Evolutionary conservation across 2,329 filamentous ascomycete species (phyloP).

Genomic region (Coleophoma eucalyptorum): DNA sequence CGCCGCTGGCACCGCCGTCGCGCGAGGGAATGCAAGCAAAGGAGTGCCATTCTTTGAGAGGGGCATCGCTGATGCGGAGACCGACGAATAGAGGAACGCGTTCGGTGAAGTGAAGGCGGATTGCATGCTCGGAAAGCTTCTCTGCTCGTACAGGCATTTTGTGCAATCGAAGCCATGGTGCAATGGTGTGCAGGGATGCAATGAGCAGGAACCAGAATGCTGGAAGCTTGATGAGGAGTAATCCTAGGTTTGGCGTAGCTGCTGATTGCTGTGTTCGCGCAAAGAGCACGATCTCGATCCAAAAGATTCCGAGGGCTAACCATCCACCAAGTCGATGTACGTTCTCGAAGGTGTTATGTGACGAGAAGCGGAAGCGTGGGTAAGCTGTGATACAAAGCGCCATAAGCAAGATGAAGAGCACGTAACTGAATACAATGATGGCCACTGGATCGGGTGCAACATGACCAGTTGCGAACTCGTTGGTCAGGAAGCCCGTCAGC

Average conservation of each 20-base stretch:
- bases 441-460: background rate
- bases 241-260: slow-evolving; percentile 8
- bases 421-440: slow-evolving; percentile 9
- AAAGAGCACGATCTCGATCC: slow-evolving; percentile 41
- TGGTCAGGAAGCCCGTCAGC: slow-evolving; percentile 26
- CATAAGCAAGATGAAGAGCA: slow-evolving; percentile 39
- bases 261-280: slow-evolving; percentile 14
- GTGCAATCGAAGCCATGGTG: slow-evolving; percentile 54
- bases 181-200: slow-evolving; percentile 47
- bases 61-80: slow-evolving; percentile 42
- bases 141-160: slow-evolving; percentile 44
- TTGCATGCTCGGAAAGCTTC: slow-evolving; percentile 47
- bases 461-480: slow-evolving; percentile 10
- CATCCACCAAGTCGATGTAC: slow-evolving; percentile 55
- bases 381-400: slow-evolving; percentile 42
- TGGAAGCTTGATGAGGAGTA: slow-evolving; percentile 27
- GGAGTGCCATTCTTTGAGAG: slow-evolving; percentile 51
- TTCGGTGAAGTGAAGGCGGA: slow-evolving; percentile 50
- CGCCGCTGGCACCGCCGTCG: slow-evolving; percentile 33
- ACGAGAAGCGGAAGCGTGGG: slow-evolving; percentile 43
- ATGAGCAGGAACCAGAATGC: slow-evolving; percentile 54
- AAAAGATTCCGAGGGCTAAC: slow-evolving; percentile 45
- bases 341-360: slow-evolving; percentile 53
- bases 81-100: slow-evolving; percentile 36
- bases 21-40: slow-evolving; percentile 53